phyloP scores from a whole-genome alignment of 108 stramenopile genomes.

The Asterionellopsis glacialis region DNA sequence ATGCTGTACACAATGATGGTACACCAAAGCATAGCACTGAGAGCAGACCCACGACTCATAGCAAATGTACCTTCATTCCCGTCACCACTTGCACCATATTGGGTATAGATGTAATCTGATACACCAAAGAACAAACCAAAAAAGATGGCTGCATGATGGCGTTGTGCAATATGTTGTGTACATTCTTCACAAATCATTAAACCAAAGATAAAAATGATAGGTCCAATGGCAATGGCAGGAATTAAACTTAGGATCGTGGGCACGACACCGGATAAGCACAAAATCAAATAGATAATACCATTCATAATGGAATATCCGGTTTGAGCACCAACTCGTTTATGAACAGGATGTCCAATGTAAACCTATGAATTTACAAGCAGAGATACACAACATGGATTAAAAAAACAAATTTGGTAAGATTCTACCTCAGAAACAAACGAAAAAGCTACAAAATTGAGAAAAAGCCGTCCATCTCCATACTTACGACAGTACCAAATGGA shows the following conservation, averaged over 20 bases:
- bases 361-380: too few species aligned
- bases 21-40: conserved; percentile 34
- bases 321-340: conserved; percentile 53
- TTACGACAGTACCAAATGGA: conserved; percentile 59
- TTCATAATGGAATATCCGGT: conserved; percentile 50
- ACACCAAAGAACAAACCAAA: conserved; percentile 47
- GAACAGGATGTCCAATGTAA: conserved; percentile 70
- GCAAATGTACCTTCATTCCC: conserved; percentile 30
- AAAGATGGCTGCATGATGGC: conserved; percentile 38
- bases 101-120: conserved; percentile 18
- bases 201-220: conserved; percentile 58
- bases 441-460: background rate
- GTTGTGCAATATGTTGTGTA: conserved; percentile 18
- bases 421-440: background rate
- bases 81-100: background rate
- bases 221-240: conserved; percentile 29
- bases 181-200: conserved; percentile 45
- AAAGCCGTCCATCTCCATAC: background rate
- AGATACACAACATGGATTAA: too few species aligned
- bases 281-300: conserved; percentile 40
- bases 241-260: conserved; percentile 28
- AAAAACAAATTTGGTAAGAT: background rate
- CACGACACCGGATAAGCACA: conserved; percentile 40
- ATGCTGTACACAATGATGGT: conserved; percentile 33
- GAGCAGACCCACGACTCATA: conserved; percentile 28